phyloP scores from a whole-genome alignment of 2,329 filamentous ascomycete species.

The Neonectria faginata region DNA sequence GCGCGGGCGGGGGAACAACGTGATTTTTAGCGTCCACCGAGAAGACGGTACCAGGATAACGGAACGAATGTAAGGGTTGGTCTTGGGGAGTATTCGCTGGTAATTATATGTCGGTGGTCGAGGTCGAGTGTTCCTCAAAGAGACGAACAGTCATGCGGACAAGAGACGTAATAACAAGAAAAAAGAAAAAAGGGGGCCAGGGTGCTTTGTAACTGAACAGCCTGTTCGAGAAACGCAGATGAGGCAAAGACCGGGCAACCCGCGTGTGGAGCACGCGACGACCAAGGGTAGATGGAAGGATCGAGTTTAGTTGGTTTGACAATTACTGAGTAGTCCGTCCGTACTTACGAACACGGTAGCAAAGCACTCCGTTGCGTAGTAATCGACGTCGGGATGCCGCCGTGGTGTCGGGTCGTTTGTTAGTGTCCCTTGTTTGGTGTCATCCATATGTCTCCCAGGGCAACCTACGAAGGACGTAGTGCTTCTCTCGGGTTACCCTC shows the following conservation, averaged over 20 bases:
- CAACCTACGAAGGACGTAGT: constrained; percentile 34
- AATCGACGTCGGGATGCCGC: background rate
- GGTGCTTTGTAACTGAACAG: background rate
- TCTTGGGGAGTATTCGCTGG: too few species aligned
- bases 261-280: constrained; percentile 15
- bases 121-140: too few species aligned
- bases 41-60: too few species aligned
- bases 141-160: background rate
- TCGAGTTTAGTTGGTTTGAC: background rate
- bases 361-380: too few species aligned
- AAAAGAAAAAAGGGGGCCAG: background rate
- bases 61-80: background rate
- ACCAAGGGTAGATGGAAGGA: constrained; percentile 9
- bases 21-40: too few species aligned
- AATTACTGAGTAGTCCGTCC: background rate
- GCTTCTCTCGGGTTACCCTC: constrained; percentile 13
- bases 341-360: background rate
- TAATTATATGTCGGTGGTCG: background rate
- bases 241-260: constrained; percentile 15
- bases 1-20: background rate
- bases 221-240: constrained; percentile 4
- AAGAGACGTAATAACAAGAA: background rate
- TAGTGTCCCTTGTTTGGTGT: background rate
- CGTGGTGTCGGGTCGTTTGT: background rate
- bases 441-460: constrained; percentile 37